phyloP scores from a whole-genome alignment of 208 protist genomes.

The Crithidia expoeki region DNA sequence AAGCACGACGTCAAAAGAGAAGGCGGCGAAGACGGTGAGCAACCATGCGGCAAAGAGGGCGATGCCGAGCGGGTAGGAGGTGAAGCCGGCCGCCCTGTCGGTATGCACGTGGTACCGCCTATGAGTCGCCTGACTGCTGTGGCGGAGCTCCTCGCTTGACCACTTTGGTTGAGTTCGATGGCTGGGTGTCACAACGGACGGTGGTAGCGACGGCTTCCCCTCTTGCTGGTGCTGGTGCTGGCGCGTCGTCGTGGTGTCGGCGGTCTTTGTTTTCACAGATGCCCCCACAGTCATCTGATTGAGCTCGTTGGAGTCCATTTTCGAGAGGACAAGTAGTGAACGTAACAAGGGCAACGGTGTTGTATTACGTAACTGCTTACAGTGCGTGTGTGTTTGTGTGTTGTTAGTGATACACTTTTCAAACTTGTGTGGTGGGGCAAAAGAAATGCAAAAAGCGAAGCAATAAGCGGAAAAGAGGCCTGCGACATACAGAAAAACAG shows the following conservation, averaged over 20 bases:
- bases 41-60: slow-evolving; percentile 55
- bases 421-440: no score
- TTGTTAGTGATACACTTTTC: no score
- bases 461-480: no score
- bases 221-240: neutral
- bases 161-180: neutral
- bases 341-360: no score
- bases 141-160: neutral
- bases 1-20: slow-evolving; percentile 59
- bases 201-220: neutral
- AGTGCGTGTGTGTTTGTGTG: no score
- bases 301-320: no score
- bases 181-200: no score
- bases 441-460: no score
- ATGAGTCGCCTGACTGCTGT: neutral
- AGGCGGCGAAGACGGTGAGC: slow-evolving; percentile 33
- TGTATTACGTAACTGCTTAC: no score
- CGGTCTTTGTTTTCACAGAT: neutral
- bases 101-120: neutral
- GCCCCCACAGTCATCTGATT: neutral
- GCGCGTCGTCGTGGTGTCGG: neutral
- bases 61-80: slow-evolving; percentile 32
- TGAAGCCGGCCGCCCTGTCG: neutral
- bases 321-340: no score
- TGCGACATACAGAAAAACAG: no score